phyloP scores from a whole-genome alignment of 495 filamentous ascomycete genomes.

The Penicillium steckii region DNA sequence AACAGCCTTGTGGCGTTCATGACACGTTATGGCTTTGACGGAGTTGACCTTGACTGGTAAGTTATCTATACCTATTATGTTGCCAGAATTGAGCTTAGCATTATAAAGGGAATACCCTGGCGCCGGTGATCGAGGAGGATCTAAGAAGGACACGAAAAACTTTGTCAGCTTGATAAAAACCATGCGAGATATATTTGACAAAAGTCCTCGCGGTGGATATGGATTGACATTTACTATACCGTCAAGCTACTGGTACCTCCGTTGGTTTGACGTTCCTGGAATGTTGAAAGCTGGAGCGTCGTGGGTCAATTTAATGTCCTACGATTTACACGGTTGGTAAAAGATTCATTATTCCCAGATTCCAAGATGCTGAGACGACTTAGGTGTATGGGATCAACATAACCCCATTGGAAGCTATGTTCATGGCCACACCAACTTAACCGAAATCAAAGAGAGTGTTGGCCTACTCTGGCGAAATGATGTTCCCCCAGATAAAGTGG shows the following conservation, averaged over 20 bases:
- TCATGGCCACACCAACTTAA: slow-evolving; percentile 27
- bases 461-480: slow-evolving; percentile 32
- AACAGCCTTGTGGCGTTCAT: slow-evolving; percentile 43
- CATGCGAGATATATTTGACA: slow-evolving; percentile 32
- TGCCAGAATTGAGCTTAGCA: too few species aligned
- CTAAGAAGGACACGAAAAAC: slow-evolving; percentile 37
- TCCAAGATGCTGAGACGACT: background rate
- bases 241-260: slow-evolving; percentile 35
- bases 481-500: slow-evolving; percentile 28
- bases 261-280: slow-evolving; percentile 40
- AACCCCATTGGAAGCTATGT: background rate
- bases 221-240: slow-evolving; percentile 9
- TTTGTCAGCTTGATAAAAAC: slow-evolving; percentile 42
- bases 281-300: slow-evolving; percentile 39
- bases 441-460: slow-evolving; percentile 27
- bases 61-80: too few species aligned
- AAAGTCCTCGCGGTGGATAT: slow-evolving; percentile 27
- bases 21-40: slow-evolving; percentile 47
- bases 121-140: slow-evolving; percentile 35
- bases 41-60: slow-evolving; percentile 59
- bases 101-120: slow-evolving; percentile 54
- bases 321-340: slow-evolving; percentile 37
- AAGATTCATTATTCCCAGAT: background rate
- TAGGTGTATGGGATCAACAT: slow-evolving; percentile 9
- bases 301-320: slow-evolving; percentile 57